Evolutionary conservation across 2,329 filamentous ascomycete species (phyloP), one percentile per base, ranked within the genome.

Genomic region (Akanthomyces lecanii): DNA sequence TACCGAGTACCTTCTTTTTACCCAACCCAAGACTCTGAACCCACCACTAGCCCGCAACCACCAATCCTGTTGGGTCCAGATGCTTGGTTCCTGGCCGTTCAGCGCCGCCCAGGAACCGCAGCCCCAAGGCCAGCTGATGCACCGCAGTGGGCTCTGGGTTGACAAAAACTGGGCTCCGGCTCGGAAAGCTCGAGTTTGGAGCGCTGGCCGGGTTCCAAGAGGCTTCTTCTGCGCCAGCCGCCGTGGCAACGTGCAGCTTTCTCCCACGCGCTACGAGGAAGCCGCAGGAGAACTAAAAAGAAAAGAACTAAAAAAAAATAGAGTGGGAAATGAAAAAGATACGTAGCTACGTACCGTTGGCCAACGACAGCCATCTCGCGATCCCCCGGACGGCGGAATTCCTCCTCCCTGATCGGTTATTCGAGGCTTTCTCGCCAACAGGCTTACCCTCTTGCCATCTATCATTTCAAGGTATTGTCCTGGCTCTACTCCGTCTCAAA

Each of bases 321-420:
- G 28, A 16, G 47, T 50, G n/a, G 18, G 23, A 38, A 23, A 38
- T 30, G 28, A 40, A 18, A 14, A 52, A 52, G 40, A 36, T 61
- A 55, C 40, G 51, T 55, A 62, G 45, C 14, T 62, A 57, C 60
- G 51, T 62, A 62, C 44, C 51, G 38, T n/a, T 18, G 33, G 33
- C 18, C 30, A 53, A 47, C 18, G 14, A 53, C 36, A 44, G 23
- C n/a, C 57, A 45, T 44, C 57, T 61, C 14, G 8, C 57, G 47
- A 53, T 61, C 14, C 57, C 48, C 28, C 21, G 21, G 28, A 21
- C 38, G 16, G 36, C 47, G 5, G 21, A 52, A 45, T 23, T 38
- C 45, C 21, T 42, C 45, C 45, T 47, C 16, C 14, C 53, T 45
- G 25, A 47, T 62, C 61, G 61, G 53, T 21, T 62, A 62, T 62